phyloP scores from a whole-genome alignment of 139 green algal genomes.

The Choricystis sp. region DNA sequence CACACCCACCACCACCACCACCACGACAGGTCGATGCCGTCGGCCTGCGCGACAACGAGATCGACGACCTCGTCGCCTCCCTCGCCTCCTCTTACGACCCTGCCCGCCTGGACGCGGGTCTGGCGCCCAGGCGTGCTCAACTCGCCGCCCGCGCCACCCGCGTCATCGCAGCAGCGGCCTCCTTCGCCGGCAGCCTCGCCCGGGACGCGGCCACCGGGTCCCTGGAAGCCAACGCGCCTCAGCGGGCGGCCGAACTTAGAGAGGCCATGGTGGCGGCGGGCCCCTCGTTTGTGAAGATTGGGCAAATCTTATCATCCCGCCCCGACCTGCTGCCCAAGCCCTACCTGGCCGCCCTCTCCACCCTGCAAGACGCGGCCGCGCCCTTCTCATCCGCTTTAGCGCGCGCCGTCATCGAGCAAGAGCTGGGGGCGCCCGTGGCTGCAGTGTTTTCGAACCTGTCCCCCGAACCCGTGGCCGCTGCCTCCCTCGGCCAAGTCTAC shows the following conservation, averaged over 20 bases:
- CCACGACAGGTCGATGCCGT: too few species aligned
- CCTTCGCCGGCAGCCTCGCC: conserved; percentile 38
- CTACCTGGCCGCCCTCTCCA: conserved; percentile 54
- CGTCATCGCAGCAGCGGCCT: conserved; percentile 41
- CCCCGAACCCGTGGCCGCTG: conserved; percentile 60
- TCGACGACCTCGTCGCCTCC: conserved; percentile 4
- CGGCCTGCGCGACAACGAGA: conserved; percentile 56
- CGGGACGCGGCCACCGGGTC: conserved; percentile 43
- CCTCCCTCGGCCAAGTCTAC: conserved; percentile 83
- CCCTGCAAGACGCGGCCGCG: conserved; percentile 50
- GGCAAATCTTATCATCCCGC: conserved; percentile 42
- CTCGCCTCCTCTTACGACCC: conserved; percentile 43
- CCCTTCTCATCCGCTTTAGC: conserved; percentile 21
- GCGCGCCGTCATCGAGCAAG: conserved; percentile 56
- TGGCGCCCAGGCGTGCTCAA: conserved; percentile 25
- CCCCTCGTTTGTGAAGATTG: conserved; percentile 80
- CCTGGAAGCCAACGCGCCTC: conserved; percentile 36
- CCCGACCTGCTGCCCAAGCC: conserved; percentile 47
- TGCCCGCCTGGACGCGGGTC: conserved; percentile 30
- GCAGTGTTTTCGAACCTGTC: conserved; percentile 47
- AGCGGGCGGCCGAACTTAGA: conserved; percentile 44
- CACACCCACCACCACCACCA: too few species aligned
- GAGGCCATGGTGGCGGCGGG: conserved; percentile 43
- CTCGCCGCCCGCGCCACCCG: conserved; percentile 30
- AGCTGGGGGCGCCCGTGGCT: conserved; percentile 46